Evolutionary conservation across 192 early-diverging fungal genomes (phyloP).

Genomic region (Diversispora eburnea): DNA sequence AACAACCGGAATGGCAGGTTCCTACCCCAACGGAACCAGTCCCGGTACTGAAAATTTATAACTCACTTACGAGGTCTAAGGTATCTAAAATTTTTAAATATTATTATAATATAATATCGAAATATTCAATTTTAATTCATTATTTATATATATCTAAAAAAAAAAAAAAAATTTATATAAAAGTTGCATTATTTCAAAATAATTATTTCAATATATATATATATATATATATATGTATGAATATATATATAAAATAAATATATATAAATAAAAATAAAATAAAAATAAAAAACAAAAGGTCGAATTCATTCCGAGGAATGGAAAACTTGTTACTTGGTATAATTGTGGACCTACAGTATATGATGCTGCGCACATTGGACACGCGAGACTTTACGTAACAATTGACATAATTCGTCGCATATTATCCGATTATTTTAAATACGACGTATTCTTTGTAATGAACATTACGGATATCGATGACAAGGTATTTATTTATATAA

Average conservation of each 20-base stretch:
- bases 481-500: slow-evolving; percentile 51
- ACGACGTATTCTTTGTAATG: slow-evolving; percentile 91
- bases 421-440: slow-evolving; percentile 92
- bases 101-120: neutral
- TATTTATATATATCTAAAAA: neutral
- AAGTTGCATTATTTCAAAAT: neutral
- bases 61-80: slow-evolving; percentile 87
- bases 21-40: slow-evolving; percentile 40
- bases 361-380: slow-evolving; percentile 92
- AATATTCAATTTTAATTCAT: neutral
- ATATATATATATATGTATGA: too few relatives aligned
- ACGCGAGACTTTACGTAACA: slow-evolving; percentile 91
- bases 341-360: slow-evolving; percentile 99
- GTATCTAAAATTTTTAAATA: slow-evolving; percentile 33
- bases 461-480: slow-evolving; percentile 99
- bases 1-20: slow-evolving; percentile 67
- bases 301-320: slow-evolving; percentile 80
- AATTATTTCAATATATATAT: too few relatives aligned
- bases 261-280: too few relatives aligned
- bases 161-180: neutral
- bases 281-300: slow-evolving; percentile 46
- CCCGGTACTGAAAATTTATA: slow-evolving; percentile 68
- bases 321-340: slow-evolving; percentile 91
- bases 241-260: too few relatives aligned
- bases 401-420: slow-evolving; percentile 93